Conservation (phyloP, 2,329 filamentous ascomycete species). For the Anthostomella pinea region DNA sequence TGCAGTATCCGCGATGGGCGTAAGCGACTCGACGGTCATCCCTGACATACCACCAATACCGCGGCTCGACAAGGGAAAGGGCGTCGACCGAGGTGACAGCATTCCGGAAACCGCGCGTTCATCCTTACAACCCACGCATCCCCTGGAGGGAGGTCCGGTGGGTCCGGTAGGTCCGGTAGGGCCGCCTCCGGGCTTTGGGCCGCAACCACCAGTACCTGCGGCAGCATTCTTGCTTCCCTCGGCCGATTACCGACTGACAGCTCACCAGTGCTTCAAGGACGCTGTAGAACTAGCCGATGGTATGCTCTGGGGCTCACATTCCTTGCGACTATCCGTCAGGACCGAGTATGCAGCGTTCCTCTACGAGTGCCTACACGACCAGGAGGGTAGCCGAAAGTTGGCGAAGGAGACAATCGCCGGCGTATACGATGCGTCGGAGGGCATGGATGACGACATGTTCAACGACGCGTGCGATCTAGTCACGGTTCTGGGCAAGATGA, state of each 20-base stretch:
- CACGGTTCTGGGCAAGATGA: constrained; percentile 81
- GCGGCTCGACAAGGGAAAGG: constrained; percentile 6
- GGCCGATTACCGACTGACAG: constrained; percentile 77
- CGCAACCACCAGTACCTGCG: constrained; percentile 38
- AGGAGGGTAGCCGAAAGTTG: constrained; percentile 69
- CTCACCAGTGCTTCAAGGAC: constrained; percentile 75
- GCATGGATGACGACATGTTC: constrained; percentile 95
- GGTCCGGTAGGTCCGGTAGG: constrained; percentile 56
- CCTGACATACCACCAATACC: constrained; percentile 28
- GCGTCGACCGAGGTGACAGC: constrained; percentile 8
- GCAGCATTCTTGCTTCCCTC: constrained; percentile 78
- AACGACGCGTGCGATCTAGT: constrained; percentile 87
- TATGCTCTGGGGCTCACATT: constrained; percentile 82
- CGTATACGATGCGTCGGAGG: constrained; percentile 86
- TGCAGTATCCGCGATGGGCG: constrained; percentile 61
- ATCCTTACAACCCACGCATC: constrained; percentile 47
- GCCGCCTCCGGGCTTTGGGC: constrained; percentile 53
- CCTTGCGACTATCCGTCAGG: constrained; percentile 82
- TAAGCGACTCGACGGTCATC: constrained; percentile 41
- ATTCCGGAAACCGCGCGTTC: constrained; percentile 39
- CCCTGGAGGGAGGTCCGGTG: constrained; percentile 58
- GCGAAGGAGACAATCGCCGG: constrained; percentile 83
- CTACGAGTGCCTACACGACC: constrained; percentile 87
- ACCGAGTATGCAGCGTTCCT: constrained; percentile 91
- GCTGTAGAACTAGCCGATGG: constrained; percentile 71